Evolutionary conservation across 352 stramenopile species (phyloP).

Genomic region (Plasmopara muralis): DNA sequence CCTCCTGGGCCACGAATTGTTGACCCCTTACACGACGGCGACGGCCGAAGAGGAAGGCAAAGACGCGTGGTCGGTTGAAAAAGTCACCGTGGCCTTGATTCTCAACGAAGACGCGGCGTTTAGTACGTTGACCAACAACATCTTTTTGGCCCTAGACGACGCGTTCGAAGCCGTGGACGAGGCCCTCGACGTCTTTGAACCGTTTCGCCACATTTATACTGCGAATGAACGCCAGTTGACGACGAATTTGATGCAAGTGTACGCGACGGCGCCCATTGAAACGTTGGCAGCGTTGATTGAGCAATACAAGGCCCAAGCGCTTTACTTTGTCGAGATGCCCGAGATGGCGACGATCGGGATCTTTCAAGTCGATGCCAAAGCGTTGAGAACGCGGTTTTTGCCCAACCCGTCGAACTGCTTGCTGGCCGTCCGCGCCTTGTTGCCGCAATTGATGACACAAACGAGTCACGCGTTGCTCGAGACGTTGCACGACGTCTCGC

Average conservation of each 20-base stretch:
- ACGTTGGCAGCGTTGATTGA: constrained; percentile 79
- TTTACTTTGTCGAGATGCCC: constrained; percentile 82
- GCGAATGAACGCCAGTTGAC: constrained; percentile 79
- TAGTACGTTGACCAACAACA: constrained; percentile 76
- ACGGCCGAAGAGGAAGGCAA: constrained; percentile 83
- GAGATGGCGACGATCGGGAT: constrained; percentile 86
- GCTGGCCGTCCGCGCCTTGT: constrained; percentile 60
- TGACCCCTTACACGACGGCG: constrained; percentile 71
- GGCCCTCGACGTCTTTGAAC: constrained; percentile 87
- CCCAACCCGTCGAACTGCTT: constrained; percentile 88
- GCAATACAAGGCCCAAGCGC: constrained; percentile 70
- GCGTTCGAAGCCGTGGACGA: constrained; percentile 76
- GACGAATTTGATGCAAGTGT: constrained; percentile 52
- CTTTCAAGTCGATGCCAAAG: constrained; percentile 85
- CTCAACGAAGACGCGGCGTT: constrained; percentile 81
- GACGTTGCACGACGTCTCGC: constrained; percentile 78
- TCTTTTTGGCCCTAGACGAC: constrained; percentile 77
- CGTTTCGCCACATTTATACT: constrained; percentile 79
- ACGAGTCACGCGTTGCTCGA: constrained; percentile 72
- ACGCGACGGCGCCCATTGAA: constrained; percentile 63
- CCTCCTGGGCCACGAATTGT: constrained; percentile 71
- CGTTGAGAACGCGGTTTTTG: constrained; percentile 84
- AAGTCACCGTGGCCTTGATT: constrained; percentile 74
- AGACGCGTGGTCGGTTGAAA: constrained; percentile 67
- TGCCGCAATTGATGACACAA: constrained; percentile 90